A percentile compares a stretch with the other conserved stretches of the same genome.
Conservation (phyloP, 2,329 filamentous ascomycete genomes). For the Teratosphaeria viscida region DNA sequence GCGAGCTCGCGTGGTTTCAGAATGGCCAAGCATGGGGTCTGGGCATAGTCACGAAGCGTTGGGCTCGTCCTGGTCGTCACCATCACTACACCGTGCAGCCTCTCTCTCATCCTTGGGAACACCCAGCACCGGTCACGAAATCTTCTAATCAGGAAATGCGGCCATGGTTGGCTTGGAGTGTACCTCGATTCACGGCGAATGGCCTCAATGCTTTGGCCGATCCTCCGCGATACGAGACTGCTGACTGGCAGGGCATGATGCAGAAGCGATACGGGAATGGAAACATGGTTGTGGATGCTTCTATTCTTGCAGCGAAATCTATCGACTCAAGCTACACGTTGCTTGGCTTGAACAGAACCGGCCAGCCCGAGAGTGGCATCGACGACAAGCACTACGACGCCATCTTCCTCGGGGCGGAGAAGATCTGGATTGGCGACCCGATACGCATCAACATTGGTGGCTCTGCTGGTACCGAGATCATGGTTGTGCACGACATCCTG, state of each 20-base stretch:
- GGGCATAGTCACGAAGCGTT: conserved; percentile 40
- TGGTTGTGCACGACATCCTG: conserved; percentile 37
- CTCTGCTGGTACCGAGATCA: conserved; percentile 34
- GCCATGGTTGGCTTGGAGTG: conserved; percentile 50
- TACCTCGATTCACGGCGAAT: conserved; percentile 40
- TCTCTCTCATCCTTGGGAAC: conserved; percentile 29
- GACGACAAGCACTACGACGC: conserved; percentile 41
- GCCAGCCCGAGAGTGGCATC: conserved; percentile 25
- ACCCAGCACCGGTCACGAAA: conserved; percentile 30
- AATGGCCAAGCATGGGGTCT: conserved; percentile 44
- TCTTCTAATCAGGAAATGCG: conserved; percentile 36
- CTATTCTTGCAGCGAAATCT: conserved; percentile 46
- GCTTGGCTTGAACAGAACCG: conserved; percentile 37
- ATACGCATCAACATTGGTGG: conserved; percentile 40
- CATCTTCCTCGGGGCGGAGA: conserved; percentile 48
- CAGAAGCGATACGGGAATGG: conserved; percentile 34
- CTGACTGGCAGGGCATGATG: conserved; percentile 40
- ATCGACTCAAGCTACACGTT: conserved; percentile 47
- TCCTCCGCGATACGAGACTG: conserved; percentile 35
- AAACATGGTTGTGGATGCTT: conserved; percentile 45
- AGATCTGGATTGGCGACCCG: conserved; percentile 49
- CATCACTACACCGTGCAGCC: conserved; percentile 25
- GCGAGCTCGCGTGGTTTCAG: conserved; percentile 49
- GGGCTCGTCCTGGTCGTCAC: conserved; percentile 12
- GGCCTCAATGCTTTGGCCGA: conserved; percentile 30